Conservation (phyloP, 306 rosid species). For the Spatholobus suberectus region DNA sequence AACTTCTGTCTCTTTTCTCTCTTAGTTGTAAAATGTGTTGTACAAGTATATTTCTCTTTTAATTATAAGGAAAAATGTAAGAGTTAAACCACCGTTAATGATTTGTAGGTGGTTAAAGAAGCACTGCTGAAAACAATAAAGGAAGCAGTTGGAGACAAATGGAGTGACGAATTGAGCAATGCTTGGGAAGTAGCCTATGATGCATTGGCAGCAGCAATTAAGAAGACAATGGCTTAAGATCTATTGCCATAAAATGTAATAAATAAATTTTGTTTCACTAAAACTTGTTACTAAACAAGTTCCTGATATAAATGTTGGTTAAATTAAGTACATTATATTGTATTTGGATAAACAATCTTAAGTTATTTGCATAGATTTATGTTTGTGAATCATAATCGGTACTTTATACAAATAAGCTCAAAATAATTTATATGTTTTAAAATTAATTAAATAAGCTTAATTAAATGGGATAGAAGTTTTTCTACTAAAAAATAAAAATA, state of each 20-base stretch:
- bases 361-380: not conserved
- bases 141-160: constrained; percentile 39
- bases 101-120: constrained; percentile 41
- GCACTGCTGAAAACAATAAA: constrained; percentile 42
- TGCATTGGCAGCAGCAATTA: constrained; percentile 39
- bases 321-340: not conserved
- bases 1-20: no score
- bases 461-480: not conserved
- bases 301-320: not conserved
- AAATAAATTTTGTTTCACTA: constrained; percentile 5
- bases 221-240: not conserved
- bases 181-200: constrained; percentile 48
- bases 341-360: not conserved
- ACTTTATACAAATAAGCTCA: not conserved
- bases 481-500: not conserved
- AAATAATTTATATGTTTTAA: not conserved
- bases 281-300: constrained; percentile 21
- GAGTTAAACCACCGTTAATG: no score
- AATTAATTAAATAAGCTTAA: not conserved
- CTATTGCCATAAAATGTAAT: not conserved
- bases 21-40: no score
- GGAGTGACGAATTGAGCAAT: constrained; percentile 29
- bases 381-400: not conserved
- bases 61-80: no score
- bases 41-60: no score